Base-by-base conservation (phyloP, 2,329 filamentous ascomycete genomes). In the Thielaviopsis ethacetica region DNA sequence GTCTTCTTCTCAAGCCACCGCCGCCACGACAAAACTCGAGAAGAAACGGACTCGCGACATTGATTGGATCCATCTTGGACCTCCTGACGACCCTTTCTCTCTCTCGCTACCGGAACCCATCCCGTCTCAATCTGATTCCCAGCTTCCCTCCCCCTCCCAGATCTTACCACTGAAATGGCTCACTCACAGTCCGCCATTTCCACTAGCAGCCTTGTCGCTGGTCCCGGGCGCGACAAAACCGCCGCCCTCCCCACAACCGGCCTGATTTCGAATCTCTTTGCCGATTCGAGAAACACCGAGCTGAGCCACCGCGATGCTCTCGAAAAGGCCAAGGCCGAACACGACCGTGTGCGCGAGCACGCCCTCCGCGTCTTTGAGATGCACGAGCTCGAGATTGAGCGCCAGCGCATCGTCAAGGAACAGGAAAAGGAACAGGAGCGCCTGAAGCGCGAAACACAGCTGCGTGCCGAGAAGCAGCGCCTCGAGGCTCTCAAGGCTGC, bases 281-380 rank as follows among this genome's bases (percentile, higher is more conserved):
- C 74, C 49, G 78, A 82, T 56, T 76, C 80, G 34, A 76, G 79
- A 41, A 82, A 86, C 63, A 79, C 78, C 38, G 82, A 84, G 66
- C 73, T 78, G 55, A 75, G 74, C 59, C 84, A 88, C 66, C 76
- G 78, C 60, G 78, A 82, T 64, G 84, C 85, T 15, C 76, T 91
- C 17, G 79, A 79, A 53, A 78, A 79, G 53, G 84, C 84, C 3
- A 80, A 81, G 54, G 75, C 75, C 15, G 79, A 85, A 65, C 86
- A 90, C 67, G 79, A 86, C 44, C 76, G 79, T 27, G 78, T 91
- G 12, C 76, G 77, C 27, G 70, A 76, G 58, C 70, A 70, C 30
- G 78, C 78, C 7, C 67, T 79, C 41, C 70, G 72, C 17, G 75
- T 75, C 6, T 76, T 72, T 59, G 69, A 76, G 61, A 68, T 77